These are phyloP conservation scores for Lithohypha guttulata DNA, from an alignment of 2,329 filamentous ascomycete species.

Conservation along the genomic window DNA sequence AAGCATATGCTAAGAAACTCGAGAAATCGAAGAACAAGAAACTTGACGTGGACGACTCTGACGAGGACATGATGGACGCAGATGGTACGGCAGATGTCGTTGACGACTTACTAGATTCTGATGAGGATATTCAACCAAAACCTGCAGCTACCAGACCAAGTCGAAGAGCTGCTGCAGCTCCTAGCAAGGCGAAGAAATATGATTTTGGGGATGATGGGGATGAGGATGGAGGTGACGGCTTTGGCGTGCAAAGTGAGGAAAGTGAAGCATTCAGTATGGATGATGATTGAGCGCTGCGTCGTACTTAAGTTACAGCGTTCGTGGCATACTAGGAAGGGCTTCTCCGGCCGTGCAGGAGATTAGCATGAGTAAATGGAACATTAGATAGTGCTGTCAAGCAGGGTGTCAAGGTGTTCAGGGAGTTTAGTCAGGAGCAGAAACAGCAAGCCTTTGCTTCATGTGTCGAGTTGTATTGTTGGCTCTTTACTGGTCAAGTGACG, in stretches of 20 bases:
- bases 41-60: conserved; percentile 26
- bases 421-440: too few species aligned
- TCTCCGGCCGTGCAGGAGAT: too few species aligned
- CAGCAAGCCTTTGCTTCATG: too few species aligned
- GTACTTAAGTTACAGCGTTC: too few species aligned
- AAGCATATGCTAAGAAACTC: conserved; percentile 45
- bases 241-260: conserved; percentile 23
- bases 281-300: conserved; percentile 13
- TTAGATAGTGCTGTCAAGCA: too few species aligned
- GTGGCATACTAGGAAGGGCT: too few species aligned
- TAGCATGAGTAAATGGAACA: too few species aligned
- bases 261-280: conserved; percentile 30
- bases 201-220: conserved; percentile 30
- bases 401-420: too few species aligned
- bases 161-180: conserved; percentile 29
- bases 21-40: conserved; percentile 34
- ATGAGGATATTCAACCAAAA: conserved; percentile 19
- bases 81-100: conserved; percentile 30
- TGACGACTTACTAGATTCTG: conserved; percentile 36
- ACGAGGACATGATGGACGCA: conserved; percentile 34
- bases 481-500: too few species aligned
- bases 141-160: conserved; percentile 31
- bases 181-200: conserved; percentile 32
- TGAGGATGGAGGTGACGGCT: conserved; percentile 21
- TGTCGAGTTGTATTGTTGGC: too few species aligned